phyloP scores from a whole-genome alignment of 768 basidiomycete genomes.

The Auricularia heimuer region DNA sequence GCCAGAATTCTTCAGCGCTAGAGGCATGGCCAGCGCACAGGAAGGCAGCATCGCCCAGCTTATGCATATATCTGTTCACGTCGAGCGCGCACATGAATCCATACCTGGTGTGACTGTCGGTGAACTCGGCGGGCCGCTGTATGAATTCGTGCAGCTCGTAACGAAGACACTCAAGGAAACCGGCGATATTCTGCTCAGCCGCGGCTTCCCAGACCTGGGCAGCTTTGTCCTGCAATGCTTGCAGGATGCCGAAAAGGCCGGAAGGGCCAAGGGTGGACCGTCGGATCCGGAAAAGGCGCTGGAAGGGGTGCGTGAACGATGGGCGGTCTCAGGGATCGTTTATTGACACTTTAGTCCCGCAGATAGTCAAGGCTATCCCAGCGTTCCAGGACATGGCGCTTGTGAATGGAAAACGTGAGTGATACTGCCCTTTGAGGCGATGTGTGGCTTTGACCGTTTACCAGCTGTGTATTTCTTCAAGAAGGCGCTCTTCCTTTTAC shows the following conservation, averaged over 20 bases:
- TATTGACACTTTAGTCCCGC: conserved; percentile 7
- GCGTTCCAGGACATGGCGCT: conserved; percentile 71
- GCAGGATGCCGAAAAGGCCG: conserved; percentile 36
- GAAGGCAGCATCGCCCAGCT: conserved; percentile 58
- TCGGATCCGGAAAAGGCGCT: conserved; percentile 47
- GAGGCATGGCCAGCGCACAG: conserved; percentile 48
- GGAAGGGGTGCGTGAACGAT: conserved; percentile 40
- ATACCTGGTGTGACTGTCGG: conserved; percentile 66
- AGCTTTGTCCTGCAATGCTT: conserved; percentile 63
- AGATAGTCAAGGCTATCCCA: conserved; percentile 72
- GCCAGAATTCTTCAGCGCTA: conserved; percentile 49
- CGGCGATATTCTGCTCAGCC: conserved; percentile 48
- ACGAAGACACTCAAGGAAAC: conserved; percentile 60
- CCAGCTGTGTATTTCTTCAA: conserved; percentile 83
- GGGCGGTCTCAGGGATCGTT: conserved; percentile 2
- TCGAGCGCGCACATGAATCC: conserved; percentile 58
- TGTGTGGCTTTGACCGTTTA: background rate
- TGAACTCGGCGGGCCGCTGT: conserved; percentile 62
- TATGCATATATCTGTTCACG: conserved; percentile 58
- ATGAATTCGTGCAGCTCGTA: conserved; percentile 63
- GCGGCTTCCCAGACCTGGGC: conserved; percentile 63
- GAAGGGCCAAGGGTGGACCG: conserved; percentile 18
- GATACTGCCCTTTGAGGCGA: conserved; percentile 2
- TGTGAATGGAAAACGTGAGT: conserved; percentile 55
- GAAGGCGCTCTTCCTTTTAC: conserved; percentile 76